Base-by-base conservation (phyloP, 2,329 filamentous ascomycete species). In the Curvularia verruculosa region DNA sequence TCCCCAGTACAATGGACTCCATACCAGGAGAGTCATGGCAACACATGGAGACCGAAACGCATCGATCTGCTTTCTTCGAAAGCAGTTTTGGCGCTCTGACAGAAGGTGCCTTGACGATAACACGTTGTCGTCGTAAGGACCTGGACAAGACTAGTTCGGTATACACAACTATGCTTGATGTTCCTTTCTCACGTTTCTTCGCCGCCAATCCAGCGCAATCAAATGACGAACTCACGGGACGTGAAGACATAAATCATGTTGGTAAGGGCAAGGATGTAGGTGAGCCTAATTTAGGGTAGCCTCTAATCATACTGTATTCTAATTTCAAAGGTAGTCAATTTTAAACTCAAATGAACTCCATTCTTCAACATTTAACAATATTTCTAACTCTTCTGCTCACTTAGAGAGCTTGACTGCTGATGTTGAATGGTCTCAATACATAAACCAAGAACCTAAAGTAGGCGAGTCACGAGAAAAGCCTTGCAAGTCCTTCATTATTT, bases 31-130 rank as follows among this genome's bases (percentile, higher is more conserved):
- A 52, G 1, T 68, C 66, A 13, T 64, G 64, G 61, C 68, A 73
- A 45, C 54, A 64, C 18, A 29, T 37, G 8, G 3, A n/a, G 26
- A 15, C n/a, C 12, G 12, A 49, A 1, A 49, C 58, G 15, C 57
- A 61, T 13, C 55, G 64, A 2, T 49, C 67, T 43, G 67, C 60
- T 34, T 61, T 68, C 1, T 67, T 67, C 47, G 52, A 60, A 56
- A 54, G 75, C 24, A 79, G 83, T 54, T 91, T 91, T 68, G 88
- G 88, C 21, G 86, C 83, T 9, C 76, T 89, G 18, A 87, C 88
- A 0, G 82, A 85, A 49, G 76, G 82, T 15, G 88, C 87, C 1
- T 58, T 77, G 53, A 69, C 61, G 8, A 49, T 76, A 21, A 68
- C 60, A 52, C 61, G 58, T 26, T 50, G 47, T 31, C 8, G 51